Evolutionary conservation across 257 asterid species (phyloP), one percentile per base, ranked within the genome.

Genomic region (Fraxinus quadrangulata): DNA sequence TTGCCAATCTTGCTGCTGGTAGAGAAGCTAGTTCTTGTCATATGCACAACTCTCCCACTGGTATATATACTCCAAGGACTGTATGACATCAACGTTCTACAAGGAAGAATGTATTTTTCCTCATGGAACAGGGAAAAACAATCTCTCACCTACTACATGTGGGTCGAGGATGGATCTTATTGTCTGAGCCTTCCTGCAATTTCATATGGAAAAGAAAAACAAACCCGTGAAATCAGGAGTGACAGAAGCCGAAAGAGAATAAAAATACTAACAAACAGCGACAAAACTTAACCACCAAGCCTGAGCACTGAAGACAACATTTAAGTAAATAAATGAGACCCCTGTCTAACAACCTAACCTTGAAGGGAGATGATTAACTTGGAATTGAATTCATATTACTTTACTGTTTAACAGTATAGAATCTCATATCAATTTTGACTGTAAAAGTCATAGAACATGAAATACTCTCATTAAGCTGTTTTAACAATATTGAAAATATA

Each of bases 91-190:
- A 16, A 67, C 37, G 7, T 24, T 75, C 31, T 74, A 17, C 33
- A 30, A 9, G 30, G 45, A 74, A 61, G 3, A 76, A 78, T 78
- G 78, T 17, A 71, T 17, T 28, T 37, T 45, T 68, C 65, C 75
- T 21, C 37, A 3, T 47, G 75, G 36, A 69, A 78, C 69, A 6
- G 26, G 3, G 66, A 70, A 17, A 42, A n/a, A 13, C 42, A 39
- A 31, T 70, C 23, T 76, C 30, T 85, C 75, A 80, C 42, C 36
- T 69, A 37, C 66, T 83, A 68, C 76, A 34, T 33, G 75, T 39
- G 47, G 77, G 85, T 31, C 61, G 47, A 36, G 79, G 83, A 75
- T 71, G 77, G 77, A 34, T 85, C 73, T 73, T 85, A 21, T 42
- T 74, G 40, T 73, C 83, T 21, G 69, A 59, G 65, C 73, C 70